phyloP scores from a whole-genome alignment of 208 protist species.

The Leishmania turanica region DNA sequence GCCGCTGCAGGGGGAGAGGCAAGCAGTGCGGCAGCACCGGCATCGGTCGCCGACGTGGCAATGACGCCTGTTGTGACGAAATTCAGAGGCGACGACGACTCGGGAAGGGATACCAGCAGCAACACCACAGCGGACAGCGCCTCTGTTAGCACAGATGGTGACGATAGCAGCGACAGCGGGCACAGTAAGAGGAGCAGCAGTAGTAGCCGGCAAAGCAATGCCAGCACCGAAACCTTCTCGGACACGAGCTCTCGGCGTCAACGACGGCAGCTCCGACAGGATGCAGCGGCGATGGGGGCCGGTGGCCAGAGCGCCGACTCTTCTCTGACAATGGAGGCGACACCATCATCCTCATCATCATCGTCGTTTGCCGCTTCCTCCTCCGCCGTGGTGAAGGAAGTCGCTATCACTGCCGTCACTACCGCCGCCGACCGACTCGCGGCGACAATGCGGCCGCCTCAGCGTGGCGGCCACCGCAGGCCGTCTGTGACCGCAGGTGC shows the following conservation, averaged over 20 bases:
- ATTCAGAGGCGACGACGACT: neutral
- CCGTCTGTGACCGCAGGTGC: neutral
- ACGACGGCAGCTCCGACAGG: neutral
- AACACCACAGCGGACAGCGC: neutral
- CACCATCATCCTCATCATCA: neutral
- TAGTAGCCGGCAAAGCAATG: constrained; percentile 2
- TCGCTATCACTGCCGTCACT: neutral
- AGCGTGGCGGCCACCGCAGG: neutral
- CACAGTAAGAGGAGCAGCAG: neutral
- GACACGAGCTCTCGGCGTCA: neutral
- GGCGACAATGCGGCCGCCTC: neutral
- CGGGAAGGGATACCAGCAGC: neutral
- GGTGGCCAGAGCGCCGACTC: constrained; percentile 3
- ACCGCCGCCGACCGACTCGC: neutral
- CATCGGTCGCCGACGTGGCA: neutral
- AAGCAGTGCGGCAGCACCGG: neutral
- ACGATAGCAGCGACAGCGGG: neutral
- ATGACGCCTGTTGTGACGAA: neutral
- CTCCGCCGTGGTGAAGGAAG: neutral
- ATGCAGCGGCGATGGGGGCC: neutral
- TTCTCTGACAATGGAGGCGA: constrained; percentile 9
- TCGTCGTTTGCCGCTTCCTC: neutral
- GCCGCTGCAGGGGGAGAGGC: neutral
- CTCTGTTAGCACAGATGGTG: constrained; percentile 1
- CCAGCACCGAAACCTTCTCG: constrained; percentile 4